Percentiles rank a stretch among this genome's conserved stretches.
phyloP scores from a whole-genome alignment of 208 protist genomes.

The Trypanosoma lewisi region DNA sequence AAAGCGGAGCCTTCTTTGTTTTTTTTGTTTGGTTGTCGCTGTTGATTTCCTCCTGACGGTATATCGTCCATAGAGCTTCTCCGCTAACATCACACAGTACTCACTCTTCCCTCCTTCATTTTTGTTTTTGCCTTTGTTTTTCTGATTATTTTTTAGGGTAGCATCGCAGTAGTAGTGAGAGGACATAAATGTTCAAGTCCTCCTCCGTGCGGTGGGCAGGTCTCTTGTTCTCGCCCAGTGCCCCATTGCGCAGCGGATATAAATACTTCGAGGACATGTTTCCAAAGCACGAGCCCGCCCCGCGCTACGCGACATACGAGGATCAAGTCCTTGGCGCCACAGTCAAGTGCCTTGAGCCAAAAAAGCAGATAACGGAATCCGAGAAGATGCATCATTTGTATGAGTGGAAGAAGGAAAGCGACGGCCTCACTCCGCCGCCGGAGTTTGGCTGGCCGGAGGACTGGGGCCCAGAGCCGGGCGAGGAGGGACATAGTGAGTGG shows the following conservation, averaged over 20 bases:
- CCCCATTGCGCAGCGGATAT: constrained; percentile 41
- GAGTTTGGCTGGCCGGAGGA: constrained; percentile 89
- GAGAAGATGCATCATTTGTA: constrained; percentile 83
- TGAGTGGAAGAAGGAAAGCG: constrained; percentile 68
- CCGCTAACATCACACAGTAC: too few relatives aligned
- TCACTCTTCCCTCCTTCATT: constrained; percentile 12
- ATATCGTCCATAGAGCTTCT: too few relatives aligned
- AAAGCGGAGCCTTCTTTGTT: too few relatives aligned
- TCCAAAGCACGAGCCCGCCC: constrained; percentile 73
- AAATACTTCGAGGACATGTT: constrained; percentile 90
- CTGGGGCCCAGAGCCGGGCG: constrained; percentile 85
- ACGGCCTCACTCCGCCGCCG: constrained; percentile 62
- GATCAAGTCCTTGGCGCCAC: constrained; percentile 56
- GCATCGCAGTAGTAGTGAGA: constrained; percentile 4
- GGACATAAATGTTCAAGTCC: not conserved
- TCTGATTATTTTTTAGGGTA: too few relatives aligned
- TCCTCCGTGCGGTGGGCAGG: not conserved
- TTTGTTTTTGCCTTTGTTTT: too few relatives aligned
- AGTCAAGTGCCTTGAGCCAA: constrained; percentile 57
- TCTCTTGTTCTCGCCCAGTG: not conserved
- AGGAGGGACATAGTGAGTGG: constrained; percentile 82
- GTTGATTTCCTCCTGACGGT: too few relatives aligned
- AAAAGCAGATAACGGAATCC: constrained; percentile 68
- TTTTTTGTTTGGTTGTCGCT: too few relatives aligned
- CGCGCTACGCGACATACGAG: constrained; percentile 73